These are phyloP conservation scores for Plasmodium chabaudi DNA, from an alignment of 169 alveolate genomes.

Conservation along the genomic window DNA sequence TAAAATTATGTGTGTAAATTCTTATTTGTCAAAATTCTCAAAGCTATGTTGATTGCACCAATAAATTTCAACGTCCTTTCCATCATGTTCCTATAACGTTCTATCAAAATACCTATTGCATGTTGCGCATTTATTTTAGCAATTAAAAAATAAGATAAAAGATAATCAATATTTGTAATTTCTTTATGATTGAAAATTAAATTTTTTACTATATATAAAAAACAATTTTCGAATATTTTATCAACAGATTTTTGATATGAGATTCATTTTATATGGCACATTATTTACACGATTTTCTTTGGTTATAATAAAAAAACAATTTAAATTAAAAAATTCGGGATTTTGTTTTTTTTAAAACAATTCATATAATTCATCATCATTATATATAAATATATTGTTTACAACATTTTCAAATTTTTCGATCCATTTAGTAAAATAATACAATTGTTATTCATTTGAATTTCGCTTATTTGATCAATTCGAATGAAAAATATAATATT, in stretches of 20 bases:
- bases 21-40: not conserved
- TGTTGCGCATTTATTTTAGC: not conserved
- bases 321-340: conserved; percentile 24
- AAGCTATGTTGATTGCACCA: not conserved
- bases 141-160: conserved; percentile 35
- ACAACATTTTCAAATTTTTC: conserved; percentile 16
- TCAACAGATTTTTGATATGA: conserved; percentile 12
- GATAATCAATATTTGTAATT: not conserved
- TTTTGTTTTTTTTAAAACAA: conserved; percentile 12
- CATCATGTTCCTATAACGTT: not conserved
- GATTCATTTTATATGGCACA: not conserved
- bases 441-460: conserved; percentile 4
- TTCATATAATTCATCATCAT: conserved; percentile 26
- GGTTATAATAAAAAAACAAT: conserved; percentile 46
- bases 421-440: conserved; percentile 13
- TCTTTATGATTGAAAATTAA: not conserved
- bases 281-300: not conserved
- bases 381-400: conserved; percentile 42
- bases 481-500: conserved; percentile 16
- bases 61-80: not conserved
- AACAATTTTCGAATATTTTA: conserved; percentile 30
- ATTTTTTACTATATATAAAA: conserved; percentile 30
- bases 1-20: no score
- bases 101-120: no score
- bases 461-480: not conserved